Conservation (phyloP, 441 rosid genomes). For the Manihot esculenta region DNA sequence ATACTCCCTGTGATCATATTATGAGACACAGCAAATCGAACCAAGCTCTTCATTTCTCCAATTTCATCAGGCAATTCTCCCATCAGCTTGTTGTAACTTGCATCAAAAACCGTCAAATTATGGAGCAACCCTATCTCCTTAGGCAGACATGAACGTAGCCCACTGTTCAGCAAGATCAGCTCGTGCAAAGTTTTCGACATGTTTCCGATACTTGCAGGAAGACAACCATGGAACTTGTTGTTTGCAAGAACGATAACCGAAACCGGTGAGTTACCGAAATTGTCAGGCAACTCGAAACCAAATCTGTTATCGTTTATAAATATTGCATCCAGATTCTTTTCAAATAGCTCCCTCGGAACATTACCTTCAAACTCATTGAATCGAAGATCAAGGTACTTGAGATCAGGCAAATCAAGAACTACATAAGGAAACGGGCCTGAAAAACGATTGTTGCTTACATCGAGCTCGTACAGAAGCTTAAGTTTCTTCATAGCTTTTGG, state of each 20-base stretch:
- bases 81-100: slow-evolving; percentile 56
- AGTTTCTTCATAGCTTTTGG: slow-evolving; percentile 54
- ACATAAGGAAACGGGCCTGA: slow-evolving; percentile 75
- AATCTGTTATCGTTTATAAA: slow-evolving; percentile 81
- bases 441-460: slow-evolving; percentile 87
- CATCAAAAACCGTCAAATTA: slow-evolving; percentile 74
- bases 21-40: slow-evolving; percentile 67
- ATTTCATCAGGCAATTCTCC: slow-evolving; percentile 66
- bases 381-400: slow-evolving; percentile 84
- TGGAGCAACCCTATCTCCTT: slow-evolving; percentile 58
- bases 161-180: slow-evolving; percentile 67
- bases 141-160: slow-evolving; percentile 72
- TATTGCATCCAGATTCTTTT: slow-evolving; percentile 74
- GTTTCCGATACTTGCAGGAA: slow-evolving; percentile 68
- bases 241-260: slow-evolving; percentile 83
- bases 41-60: slow-evolving; percentile 59
- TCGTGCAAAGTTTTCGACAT: slow-evolving; percentile 72
- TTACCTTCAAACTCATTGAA: slow-evolving; percentile 90
- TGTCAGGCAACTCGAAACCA: slow-evolving; percentile 65
- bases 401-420: slow-evolving; percentile 55
- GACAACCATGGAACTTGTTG: slow-evolving; percentile 75
- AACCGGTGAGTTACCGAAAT: slow-evolving; percentile 83
- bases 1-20: slow-evolving; percentile 67
- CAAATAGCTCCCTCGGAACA: slow-evolving; percentile 69
- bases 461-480: slow-evolving; percentile 72